Evolutionary conservation across 176 grass and related monocot genomes (phyloP), one percentile per base, ranked within the genome.

Genomic region (Rhynchospora tenuis): DNA sequence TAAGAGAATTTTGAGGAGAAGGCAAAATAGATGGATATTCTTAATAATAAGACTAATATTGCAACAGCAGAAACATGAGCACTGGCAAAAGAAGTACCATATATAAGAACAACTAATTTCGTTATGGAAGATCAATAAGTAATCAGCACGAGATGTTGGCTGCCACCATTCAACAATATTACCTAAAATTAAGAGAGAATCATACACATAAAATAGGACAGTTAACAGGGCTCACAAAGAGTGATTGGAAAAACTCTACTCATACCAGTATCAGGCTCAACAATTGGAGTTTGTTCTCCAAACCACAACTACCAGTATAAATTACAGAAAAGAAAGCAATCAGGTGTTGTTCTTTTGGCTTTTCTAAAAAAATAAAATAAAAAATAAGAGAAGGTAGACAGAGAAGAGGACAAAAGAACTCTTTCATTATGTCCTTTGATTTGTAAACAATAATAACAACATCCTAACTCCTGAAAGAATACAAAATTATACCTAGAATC

Each of bases 91-190:
- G 62, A 82, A 88, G 79, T 88, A 97, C 94, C 94, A 97, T 94
- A 94, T 94, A 70, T 82, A 90, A 20, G 82, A 89, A 79, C 94
- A 97, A 85, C 89, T 86, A 78, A 85, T 83, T 78, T 89, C 68
- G 84, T 97, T 90, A 64, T 94, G 84, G 88, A 97, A 97, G 78
- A 86, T 92, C 84, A 97, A 74, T 58, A 85, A 88, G 67, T 90
- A 87, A 63, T 94, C 91, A 55, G 87, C 74, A 79, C 84, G 62
- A 50, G 77, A 78, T 84, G 90, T 88, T 85, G 94, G 91, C 83
- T 97, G 90, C 61, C 88, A 88, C 91, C 90, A 94, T 79, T 88
- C 94, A 77, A 97, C 92, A 59, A 94, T 90, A 46, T 82, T 94
- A 86, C 87, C 94, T 97, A 83, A 45, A 76, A 88, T 73, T 44